Base-by-base conservation (phyloP, 2,329 filamentous ascomycete genomes). In the Hymenoscyphus albidus region DNA sequence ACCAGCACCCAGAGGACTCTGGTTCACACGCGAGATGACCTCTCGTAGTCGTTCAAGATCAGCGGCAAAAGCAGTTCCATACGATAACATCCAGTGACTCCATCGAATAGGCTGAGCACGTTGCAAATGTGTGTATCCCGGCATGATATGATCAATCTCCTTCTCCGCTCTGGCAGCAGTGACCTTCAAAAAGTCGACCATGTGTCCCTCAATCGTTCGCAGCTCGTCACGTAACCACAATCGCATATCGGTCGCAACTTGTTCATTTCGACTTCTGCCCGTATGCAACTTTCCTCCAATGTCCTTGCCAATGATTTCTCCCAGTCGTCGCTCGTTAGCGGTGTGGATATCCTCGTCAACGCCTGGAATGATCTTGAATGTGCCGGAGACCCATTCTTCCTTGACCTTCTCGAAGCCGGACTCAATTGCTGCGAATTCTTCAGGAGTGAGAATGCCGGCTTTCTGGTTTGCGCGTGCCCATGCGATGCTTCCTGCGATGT, bases 221-320 rank as follows among this genome's bases (percentile, higher is more conserved):
- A 97, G 80, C 79, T 90, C 84, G 69, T 93, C 88, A 55, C 92
- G 84, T 68, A 96, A 79, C 92, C 92, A 97, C 76, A 97, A 81
- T 67, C 92, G 88, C 90, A 97, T 94, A 73, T 96, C 92, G 27
- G 89, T 93, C 58, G 88, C 92, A 64, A 96, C 87, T 79, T 97
- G 93, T 78, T 97, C 93, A 74, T 97, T 97, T 71, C 93, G 85
- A 76, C 89, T 93, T 61, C 93, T 88, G 55, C 89, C 89, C 2
- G 93, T 97, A 78, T 97, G 93, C 64, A 97, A 85, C 80, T 97
- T 97, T 31, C 93, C 92, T 0, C 89, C 92, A 64, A 90, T 87
- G 32, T 93, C 86, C 77, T 90, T 93, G 73, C 93, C 92, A 68
- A 97, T 93, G 68, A 97, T 84, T 80, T 97, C 93, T 61, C 91